These are phyloP conservation scores for Dalbergia oliveri DNA, from an alignment of 306 rosid species.

Conservation along the genomic window DNA sequence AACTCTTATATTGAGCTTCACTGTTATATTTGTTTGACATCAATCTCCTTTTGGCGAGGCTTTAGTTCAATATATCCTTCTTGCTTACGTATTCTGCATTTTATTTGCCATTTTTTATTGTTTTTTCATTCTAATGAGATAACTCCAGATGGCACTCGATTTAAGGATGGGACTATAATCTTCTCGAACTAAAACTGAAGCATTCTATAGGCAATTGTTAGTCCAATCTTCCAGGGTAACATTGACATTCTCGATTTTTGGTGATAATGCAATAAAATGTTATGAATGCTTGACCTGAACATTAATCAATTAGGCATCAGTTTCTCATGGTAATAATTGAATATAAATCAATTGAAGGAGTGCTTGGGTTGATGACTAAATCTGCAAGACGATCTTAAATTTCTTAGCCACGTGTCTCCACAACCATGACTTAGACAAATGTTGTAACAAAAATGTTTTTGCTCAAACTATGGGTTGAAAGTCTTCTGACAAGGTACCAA, in stretches of 20 bases:
- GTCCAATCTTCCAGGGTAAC: neutral
- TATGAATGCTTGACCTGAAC: neutral
- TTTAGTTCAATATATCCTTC: slow-evolving; percentile 39
- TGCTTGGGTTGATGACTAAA: no score
- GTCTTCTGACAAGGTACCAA: no score
- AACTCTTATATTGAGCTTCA: slow-evolving; percentile 38
- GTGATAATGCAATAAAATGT: neutral
- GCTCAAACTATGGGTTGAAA: no score
- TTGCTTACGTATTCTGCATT: slow-evolving; percentile 3
- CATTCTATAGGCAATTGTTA: neutral
- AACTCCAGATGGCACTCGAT: neutral
- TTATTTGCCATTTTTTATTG: neutral
- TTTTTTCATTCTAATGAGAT: no score
- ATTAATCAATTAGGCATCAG: no score
- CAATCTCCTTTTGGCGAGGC: slow-evolving; percentile 12
- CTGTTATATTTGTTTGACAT: slow-evolving; percentile 25
- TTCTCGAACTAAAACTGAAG: neutral
- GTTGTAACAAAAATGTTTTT: no score
- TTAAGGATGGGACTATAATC: neutral
- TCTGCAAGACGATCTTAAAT: no score
- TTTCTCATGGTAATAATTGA: neutral
- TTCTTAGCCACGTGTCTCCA: no score
- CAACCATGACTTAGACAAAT: no score
- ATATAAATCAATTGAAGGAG: neutral
- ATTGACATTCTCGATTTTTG: neutral